These are phyloP conservation scores for Laguncularia racemosa DNA, from an alignment of 345 rosid species.

Conservation along the genomic window DNA sequence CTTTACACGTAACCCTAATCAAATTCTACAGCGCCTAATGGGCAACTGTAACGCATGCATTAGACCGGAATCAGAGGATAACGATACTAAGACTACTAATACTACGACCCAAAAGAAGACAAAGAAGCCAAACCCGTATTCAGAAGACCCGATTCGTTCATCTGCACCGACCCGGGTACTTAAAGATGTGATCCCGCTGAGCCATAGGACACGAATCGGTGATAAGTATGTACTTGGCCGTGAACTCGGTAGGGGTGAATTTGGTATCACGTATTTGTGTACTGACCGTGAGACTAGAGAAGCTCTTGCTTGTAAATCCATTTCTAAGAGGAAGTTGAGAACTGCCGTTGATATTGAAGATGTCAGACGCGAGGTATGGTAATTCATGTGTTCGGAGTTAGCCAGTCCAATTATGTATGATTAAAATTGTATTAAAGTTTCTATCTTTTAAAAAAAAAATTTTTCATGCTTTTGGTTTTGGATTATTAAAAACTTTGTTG, in stretches of 20 bases:
- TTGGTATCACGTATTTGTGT: slow-evolving; percentile 88
- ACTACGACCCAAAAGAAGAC: slow-evolving; percentile 11
- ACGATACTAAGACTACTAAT: slow-evolving; percentile 4
- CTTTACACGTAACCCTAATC: neutral
- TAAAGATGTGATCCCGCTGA: slow-evolving; percentile 54
- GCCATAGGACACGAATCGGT: slow-evolving; percentile 59
- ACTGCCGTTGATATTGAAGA: slow-evolving; percentile 90
- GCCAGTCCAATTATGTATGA: neutral
- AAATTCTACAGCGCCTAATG: slow-evolving; percentile 26
- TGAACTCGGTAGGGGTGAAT: slow-evolving; percentile 91
- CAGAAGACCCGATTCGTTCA: slow-evolving; percentile 34
- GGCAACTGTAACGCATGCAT: slow-evolving; percentile 93
- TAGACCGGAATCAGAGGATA: slow-evolving; percentile 36
- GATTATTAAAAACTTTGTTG: neutral
- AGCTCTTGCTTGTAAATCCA: slow-evolving; percentile 81
- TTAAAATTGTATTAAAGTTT: neutral
- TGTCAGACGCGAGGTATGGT: slow-evolving; percentile 60
- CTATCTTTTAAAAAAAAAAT: no score
- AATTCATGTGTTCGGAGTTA: neutral
- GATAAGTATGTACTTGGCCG: slow-evolving; percentile 84
- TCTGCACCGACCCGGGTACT: slow-evolving; percentile 61
- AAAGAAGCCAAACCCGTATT: slow-evolving; percentile 46
- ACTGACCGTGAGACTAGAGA: slow-evolving; percentile 72
- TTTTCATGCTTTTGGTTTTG: neutral
- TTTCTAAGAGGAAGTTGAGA: slow-evolving; percentile 77